Conservation (phyloP, 106 monocot species). For the Apostasia ramifera region DNA sequence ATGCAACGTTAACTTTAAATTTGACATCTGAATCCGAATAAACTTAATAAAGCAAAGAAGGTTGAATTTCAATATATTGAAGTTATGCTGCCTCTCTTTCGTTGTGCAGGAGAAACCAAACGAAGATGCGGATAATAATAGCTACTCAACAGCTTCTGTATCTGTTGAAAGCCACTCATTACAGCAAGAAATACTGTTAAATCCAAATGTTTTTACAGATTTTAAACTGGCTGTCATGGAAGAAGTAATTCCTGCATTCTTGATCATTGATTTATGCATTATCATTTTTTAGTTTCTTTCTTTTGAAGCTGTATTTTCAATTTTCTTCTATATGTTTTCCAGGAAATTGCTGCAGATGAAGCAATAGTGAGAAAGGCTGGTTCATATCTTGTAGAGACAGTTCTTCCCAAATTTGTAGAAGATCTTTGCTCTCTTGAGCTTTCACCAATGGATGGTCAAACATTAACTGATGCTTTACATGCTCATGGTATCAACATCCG, state of each 20-base stretch:
- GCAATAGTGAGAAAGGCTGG: slow-evolving; percentile 65
- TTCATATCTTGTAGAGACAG: slow-evolving; percentile 67
- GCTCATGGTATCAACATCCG: slow-evolving; percentile 92
- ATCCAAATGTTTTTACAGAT: slow-evolving; percentile 96
- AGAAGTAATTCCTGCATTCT: slow-evolving; percentile 39
- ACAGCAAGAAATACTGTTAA: slow-evolving; percentile 51
- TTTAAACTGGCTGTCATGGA: slow-evolving; percentile 68
- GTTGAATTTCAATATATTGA: no score
- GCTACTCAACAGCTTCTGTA: slow-evolving; percentile 14
- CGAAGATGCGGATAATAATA: slow-evolving; percentile 9
- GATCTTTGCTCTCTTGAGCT: slow-evolving; percentile 85
- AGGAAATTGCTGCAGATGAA: slow-evolving; percentile 94
- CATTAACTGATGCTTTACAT: slow-evolving; percentile 88
- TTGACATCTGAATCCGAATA: slow-evolving; percentile 18
- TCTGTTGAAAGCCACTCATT: slow-evolving; percentile 9
- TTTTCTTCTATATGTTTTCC: not conserved
- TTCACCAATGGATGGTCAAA: slow-evolving; percentile 99
- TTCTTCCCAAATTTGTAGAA: slow-evolving; percentile 87
- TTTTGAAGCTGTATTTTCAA: not conserved
- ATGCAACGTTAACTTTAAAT: not conserved
- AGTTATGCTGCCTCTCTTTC: not conserved
- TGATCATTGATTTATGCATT: not conserved
- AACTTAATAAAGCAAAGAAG: no score
- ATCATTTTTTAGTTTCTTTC: not conserved
- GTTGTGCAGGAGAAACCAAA: slow-evolving; percentile 22